Evolutionary conservation across 257 asterid genomes (phyloP).

Genomic region (Lavandula angustifolia): DNA sequence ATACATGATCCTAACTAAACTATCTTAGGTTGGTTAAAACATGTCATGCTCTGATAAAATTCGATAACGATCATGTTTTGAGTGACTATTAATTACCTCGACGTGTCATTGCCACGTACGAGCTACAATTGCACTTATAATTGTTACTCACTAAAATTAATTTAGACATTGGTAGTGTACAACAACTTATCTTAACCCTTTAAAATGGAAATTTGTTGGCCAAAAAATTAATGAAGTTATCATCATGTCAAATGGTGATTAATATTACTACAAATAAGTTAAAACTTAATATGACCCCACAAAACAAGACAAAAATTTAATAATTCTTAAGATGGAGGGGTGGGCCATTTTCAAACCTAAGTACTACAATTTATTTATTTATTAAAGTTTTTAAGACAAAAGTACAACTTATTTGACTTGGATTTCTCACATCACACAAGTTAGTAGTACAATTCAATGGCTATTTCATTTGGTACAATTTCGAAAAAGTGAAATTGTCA

Average conservation of each 20-base stretch:
- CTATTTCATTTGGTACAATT: too few species aligned
- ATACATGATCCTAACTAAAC: not conserved
- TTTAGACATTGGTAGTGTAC: conserved; percentile 25
- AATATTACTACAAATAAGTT: conserved; percentile 27
- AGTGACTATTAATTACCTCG: not conserved
- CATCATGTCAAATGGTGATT: conserved; percentile 23
- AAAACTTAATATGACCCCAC: conserved; percentile 8
- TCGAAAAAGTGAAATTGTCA: too few species aligned
- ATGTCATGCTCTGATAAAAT: not conserved
- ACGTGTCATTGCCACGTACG: conserved; percentile 17
- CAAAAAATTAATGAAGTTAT: conserved; percentile 24
- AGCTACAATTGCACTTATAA: conserved; percentile 1
- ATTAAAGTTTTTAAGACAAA: not conserved
- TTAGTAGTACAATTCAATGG: not conserved
- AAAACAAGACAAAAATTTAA: conserved; percentile 26
- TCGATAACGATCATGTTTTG: not conserved
- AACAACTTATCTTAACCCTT: conserved; percentile 19
- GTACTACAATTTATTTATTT: conserved; percentile 21
- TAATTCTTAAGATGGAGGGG: conserved; percentile 33
- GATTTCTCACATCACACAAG: conserved; percentile 9
- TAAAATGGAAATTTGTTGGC: conserved; percentile 30
- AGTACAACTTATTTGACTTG: conserved; percentile 27
- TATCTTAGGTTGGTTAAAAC: not conserved
- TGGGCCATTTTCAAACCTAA: conserved; percentile 18
- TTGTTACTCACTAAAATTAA: conserved; percentile 26